phyloP scores from a whole-genome alignment of 345 rosid genomes.

The Litchi chinensis region DNA sequence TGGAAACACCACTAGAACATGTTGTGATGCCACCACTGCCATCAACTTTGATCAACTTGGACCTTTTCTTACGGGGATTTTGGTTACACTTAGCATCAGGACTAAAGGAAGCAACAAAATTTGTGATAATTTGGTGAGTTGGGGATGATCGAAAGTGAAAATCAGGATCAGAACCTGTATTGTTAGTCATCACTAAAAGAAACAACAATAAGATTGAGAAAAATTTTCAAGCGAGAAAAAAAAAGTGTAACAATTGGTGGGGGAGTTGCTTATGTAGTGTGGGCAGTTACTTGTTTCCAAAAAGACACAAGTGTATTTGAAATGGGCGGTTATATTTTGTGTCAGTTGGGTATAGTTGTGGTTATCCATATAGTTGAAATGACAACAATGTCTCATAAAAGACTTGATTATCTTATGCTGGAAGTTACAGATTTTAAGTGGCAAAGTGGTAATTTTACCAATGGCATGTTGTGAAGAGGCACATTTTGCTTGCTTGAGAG shows the following conservation, averaged over 20 bases:
- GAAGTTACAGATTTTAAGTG: neutral
- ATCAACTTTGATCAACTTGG: conserved; percentile 38
- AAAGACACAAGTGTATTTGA: conserved; percentile 20
- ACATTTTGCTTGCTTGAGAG: neutral
- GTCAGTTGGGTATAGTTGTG: conserved; percentile 32
- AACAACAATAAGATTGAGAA: neutral
- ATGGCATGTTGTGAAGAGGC: conserved; percentile 3
- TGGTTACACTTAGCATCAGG: conserved; percentile 26
- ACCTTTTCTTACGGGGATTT: conserved; percentile 53
- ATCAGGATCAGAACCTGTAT: conserved; percentile 29
- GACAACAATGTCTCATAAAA: neutral
- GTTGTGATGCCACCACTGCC: conserved; percentile 18
- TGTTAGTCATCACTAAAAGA: conserved; percentile 28
- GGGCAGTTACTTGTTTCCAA: conserved; percentile 30
- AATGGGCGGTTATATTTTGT: conserved; percentile 33
- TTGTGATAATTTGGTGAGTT: conserved; percentile 23
- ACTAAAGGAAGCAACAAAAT: conserved; percentile 34
- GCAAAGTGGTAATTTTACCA: neutral
- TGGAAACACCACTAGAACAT: conserved; percentile 19
- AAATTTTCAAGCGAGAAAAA: conserved; percentile 11
- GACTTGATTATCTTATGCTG: neutral
- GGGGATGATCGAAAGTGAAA: conserved; percentile 28
- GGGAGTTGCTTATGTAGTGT: conserved; percentile 39
- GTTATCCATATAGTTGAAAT: conserved; percentile 21
- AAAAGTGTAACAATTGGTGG: conserved; percentile 27